These are phyloP conservation scores for Rhizopogon salebrosus DNA, from an alignment of 768 basidiomycete genomes.

Conservation along the genomic window DNA sequence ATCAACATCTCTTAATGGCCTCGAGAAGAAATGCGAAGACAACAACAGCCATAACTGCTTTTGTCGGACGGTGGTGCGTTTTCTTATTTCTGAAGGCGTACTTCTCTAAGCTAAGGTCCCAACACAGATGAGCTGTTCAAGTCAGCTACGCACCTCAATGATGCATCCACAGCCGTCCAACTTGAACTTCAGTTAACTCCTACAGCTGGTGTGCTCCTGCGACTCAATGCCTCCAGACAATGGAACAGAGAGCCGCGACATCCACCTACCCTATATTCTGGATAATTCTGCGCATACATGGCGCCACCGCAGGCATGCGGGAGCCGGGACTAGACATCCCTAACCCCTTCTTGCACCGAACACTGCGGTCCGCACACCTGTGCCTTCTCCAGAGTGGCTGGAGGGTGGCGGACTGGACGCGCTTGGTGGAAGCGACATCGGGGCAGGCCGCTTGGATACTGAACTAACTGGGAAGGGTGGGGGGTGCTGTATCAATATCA, in stretches of 20 bases:
- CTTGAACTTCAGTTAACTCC: conserved; percentile 10
- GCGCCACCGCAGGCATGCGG: too few relatives aligned
- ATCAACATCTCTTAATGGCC: not conserved
- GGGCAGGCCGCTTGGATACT: conserved; percentile 6
- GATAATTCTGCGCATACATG: not conserved
- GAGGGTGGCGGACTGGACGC: conserved; percentile 46
- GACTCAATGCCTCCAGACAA: not conserved
- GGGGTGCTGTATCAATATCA: too few relatives aligned
- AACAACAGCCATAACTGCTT: conserved; percentile 52
- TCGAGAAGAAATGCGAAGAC: conserved; percentile 49
- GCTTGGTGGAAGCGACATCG: conserved; percentile 17
- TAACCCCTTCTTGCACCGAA: conserved; percentile 53
- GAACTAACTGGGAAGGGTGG: too few relatives aligned
- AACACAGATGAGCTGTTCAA: conserved; percentile 79
- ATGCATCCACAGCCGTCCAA: conserved; percentile 41
- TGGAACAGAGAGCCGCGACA: too few relatives aligned
- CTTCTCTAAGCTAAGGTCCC: not conserved
- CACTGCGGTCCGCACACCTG: conserved; percentile 53
- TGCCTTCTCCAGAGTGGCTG: conserved; percentile 69
- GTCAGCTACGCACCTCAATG: conserved; percentile 69
- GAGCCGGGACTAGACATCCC: not conserved
- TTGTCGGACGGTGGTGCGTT: conserved; percentile 56
- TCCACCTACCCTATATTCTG: not conserved
- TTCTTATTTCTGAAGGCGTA: not conserved
- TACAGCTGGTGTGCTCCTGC: too few relatives aligned